phyloP scores from a whole-genome alignment of 305 asterid species.

The Rubia tinctorum region DNA sequence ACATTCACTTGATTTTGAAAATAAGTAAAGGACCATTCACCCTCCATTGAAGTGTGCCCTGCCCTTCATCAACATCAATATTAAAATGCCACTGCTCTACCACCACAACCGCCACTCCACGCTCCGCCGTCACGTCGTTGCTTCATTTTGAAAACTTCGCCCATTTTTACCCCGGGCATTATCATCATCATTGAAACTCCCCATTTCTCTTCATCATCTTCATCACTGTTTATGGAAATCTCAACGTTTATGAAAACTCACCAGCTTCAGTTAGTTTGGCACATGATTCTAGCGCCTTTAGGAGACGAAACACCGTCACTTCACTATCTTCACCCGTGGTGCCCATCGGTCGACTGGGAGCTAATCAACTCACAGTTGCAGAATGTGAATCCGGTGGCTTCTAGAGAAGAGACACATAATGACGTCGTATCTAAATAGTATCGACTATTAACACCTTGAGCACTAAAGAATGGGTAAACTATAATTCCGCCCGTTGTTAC shows the following conservation, averaged over 20 bases:
- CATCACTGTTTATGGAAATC: too few species aligned
- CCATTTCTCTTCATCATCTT: too few species aligned
- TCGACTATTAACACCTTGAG: neutral
- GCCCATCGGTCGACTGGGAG: neutral
- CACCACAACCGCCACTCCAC: too few species aligned
- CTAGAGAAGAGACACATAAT: neutral
- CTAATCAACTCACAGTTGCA: neutral
- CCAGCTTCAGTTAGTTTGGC: slow-evolving; percentile 41
- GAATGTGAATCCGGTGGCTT: neutral
- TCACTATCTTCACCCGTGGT: neutral
- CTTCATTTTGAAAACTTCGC: too few species aligned
- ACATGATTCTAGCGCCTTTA: neutral
- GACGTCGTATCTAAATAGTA: neutral
- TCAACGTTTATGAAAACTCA: slow-evolving; percentile 37
- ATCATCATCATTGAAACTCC: too few species aligned
- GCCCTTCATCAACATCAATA: too few species aligned
- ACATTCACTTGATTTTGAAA: too few species aligned
- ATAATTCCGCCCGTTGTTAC: neutral
- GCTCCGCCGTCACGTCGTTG: too few species aligned
- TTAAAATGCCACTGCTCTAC: too few species aligned
- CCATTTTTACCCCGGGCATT: too few species aligned
- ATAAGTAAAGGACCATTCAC: too few species aligned
- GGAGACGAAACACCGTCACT: neutral
- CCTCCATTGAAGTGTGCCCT: too few species aligned
- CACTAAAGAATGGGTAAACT: neutral